Base-by-base conservation (phyloP, 129 eudicot species). In the Gnaphalium uliginosum region DNA sequence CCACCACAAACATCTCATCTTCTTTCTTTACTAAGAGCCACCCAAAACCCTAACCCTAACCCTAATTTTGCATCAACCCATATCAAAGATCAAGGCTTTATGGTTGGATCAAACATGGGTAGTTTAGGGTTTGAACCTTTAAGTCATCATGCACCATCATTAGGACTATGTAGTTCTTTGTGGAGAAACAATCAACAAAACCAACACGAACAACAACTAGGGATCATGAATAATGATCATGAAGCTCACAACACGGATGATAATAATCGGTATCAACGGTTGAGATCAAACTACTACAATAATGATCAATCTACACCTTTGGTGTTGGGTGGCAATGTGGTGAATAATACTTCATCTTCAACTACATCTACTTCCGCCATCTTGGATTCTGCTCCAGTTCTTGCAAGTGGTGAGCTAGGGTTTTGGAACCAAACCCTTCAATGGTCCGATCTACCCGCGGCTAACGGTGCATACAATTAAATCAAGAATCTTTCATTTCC, bases 381-480 rank as follows among this genome's bases (percentile, higher is more conserved):
- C 60, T 85, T 86, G 71, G 71, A 88, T 74, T 92, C 90, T 3
- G 83, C 97, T 41, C 86, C 96, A 56, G 90, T 92, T 23, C 85
- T 87, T 32, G 85, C 80, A 5, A 82, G 85, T 76, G 88, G 81
- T 58, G 87, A 86, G 72, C 2, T 81, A 57, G 88, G 89, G n/a
- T 89, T 76, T 69, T 89, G 92, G 92, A 89, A 87, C 70, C 79
- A 85, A 53, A 53, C 68, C 37, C 92, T 87, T 54, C 78, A 83
- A 25, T 85, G 96, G 97, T 80, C 89, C 13, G 97, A 89, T 82
- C 75, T 88, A 70, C 78, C 91, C 0, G 77, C 97, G 19, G 81
- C 86, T 50, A 85, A 86, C 56, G 90, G 91, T 84, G 97, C 97
- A 81, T 91, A 84, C 77, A 86, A 78, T 64, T 89, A 66, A 77